Conservation (phyloP, 164 flowering plant genomes). For the Kalanchoe fedtschenkoi region DNA sequence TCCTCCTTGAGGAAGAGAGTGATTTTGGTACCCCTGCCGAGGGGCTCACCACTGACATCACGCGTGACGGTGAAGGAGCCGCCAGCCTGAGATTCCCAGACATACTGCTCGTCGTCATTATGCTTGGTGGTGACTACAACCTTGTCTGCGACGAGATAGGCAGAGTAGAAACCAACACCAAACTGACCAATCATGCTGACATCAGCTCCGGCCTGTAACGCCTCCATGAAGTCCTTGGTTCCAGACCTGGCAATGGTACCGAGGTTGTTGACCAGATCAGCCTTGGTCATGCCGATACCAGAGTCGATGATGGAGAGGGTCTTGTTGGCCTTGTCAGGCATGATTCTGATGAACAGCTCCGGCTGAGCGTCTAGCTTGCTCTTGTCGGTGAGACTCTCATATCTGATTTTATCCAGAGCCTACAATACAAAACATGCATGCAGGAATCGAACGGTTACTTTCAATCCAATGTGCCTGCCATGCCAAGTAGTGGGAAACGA, state of each 20-base stretch:
- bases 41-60: conserved; percentile 30
- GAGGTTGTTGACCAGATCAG: conserved; percentile 46
- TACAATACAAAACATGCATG: too few species aligned
- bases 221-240: conserved; percentile 58
- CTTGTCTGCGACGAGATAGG: conserved; percentile 46
- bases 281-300: conserved; percentile 23
- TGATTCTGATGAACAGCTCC: conserved; percentile 22
- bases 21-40: conserved; percentile 49
- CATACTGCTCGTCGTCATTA: conserved; percentile 52
- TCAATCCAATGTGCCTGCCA: too few species aligned
- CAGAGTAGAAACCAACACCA: not conserved
- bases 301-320: conserved; percentile 22
- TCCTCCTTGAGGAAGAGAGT: conserved; percentile 54
- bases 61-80: too few species aligned
- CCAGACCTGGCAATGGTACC: conserved; percentile 62
- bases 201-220: conserved; percentile 44
- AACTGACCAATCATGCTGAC: conserved; percentile 34
- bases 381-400: conserved; percentile 25
- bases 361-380: conserved; percentile 28
- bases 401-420: conserved; percentile 31
- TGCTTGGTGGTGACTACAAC: conserved; percentile 50
- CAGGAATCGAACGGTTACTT: too few species aligned
- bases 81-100: conserved; percentile 22
- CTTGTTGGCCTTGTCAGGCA: conserved; percentile 26
- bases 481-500: too few species aligned